Conservation (phyloP, 306 rosid genomes). For the Gillenia trifoliata region DNA sequence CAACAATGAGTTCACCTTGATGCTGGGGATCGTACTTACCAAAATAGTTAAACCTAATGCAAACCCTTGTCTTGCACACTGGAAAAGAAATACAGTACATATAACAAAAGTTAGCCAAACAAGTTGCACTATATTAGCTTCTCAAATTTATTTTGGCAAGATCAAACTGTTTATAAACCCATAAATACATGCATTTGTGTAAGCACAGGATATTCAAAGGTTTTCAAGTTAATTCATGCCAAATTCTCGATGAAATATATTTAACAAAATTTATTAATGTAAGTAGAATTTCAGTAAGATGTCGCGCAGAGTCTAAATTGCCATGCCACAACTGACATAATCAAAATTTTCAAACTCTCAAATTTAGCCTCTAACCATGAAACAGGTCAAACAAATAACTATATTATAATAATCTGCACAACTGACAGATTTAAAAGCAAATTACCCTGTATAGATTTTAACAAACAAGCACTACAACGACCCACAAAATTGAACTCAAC, state of each 20-base stretch:
- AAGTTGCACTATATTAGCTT: background rate
- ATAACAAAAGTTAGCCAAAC: background rate
- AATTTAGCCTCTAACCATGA: background rate
- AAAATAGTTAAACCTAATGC: conserved; percentile 71
- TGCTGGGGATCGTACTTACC: conserved; percentile 32
- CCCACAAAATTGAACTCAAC: too few species aligned
- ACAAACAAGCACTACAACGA: too few species aligned
- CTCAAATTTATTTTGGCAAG: background rate
- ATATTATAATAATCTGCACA: too few species aligned
- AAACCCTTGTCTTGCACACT: conserved; percentile 97
- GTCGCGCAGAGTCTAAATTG: background rate
- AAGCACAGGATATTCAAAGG: too few species aligned
- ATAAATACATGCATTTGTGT: background rate
- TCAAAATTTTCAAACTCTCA: background rate
- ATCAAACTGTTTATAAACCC: background rate
- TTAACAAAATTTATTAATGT: background rate
- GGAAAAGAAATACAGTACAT: conserved; percentile 32
- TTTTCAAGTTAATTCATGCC: too few species aligned
- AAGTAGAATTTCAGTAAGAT: background rate
- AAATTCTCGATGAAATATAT: background rate
- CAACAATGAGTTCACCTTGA: conserved; percentile 69
- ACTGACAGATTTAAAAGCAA: too few species aligned
- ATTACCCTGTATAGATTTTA: too few species aligned
- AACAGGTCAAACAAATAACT: too few species aligned
- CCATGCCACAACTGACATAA: background rate